Conservation (phyloP, 225 moss, liverwort and hornwort genomes). For the Antitrichia curtipendula region DNA sequence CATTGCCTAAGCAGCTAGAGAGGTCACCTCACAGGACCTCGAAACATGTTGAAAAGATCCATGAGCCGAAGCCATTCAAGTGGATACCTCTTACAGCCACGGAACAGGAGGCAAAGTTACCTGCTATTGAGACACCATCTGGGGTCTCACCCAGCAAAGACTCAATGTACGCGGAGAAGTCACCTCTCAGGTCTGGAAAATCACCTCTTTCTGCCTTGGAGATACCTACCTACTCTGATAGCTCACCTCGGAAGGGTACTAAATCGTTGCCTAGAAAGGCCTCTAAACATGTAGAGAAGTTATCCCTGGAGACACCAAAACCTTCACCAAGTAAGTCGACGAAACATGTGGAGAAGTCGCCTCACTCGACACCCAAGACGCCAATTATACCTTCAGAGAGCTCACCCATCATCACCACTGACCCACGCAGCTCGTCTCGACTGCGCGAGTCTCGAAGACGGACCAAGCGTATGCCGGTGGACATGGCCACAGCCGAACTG, state of each 20-base stretch:
- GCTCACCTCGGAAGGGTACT: neutral
- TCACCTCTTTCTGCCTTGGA: neutral
- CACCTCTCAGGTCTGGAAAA: neutral
- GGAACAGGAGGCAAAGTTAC: neutral
- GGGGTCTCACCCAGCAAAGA: neutral
- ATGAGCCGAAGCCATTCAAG: neutral
- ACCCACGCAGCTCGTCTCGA: conserved; percentile 25
- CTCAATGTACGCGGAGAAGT: neutral
- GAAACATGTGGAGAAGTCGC: neutral
- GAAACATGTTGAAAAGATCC: neutral
- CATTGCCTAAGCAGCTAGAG: neutral
- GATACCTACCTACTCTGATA: neutral
- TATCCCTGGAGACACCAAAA: neutral
- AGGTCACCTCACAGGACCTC: neutral
- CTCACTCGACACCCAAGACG: neutral
- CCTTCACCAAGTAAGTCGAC: neutral
- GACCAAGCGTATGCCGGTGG: conserved; percentile 50
- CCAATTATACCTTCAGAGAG: neutral
- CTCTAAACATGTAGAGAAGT: neutral
- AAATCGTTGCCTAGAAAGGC: neutral
- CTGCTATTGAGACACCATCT: neutral
- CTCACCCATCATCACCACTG: conserved; percentile 10
- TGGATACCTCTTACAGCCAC: neutral
- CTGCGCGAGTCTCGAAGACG: conserved; percentile 28
- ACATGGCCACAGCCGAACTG: neutral